These are phyloP conservation scores for Rasamsonia emersonii DNA, from an alignment of 2,329 filamentous ascomycete species.

Conservation along the genomic window DNA sequence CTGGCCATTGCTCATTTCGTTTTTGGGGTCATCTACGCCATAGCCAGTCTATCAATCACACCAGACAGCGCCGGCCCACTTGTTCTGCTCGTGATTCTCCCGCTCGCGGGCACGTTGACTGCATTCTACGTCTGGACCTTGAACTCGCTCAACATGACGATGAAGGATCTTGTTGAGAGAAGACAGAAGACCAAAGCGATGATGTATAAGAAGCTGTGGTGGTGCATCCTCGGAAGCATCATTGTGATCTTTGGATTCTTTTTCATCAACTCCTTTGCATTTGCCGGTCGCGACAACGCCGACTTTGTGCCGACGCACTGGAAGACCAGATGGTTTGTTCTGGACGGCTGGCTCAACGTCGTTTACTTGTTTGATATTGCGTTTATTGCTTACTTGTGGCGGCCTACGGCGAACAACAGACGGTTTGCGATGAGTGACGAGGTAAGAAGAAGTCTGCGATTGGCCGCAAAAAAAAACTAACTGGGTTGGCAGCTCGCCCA, in stretches of 20 bases:
- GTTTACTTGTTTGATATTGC: slow-evolving; percentile 91
- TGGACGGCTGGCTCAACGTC: slow-evolving; percentile 94
- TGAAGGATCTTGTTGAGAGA: slow-evolving; percentile 90
- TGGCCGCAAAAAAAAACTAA: too few species aligned
- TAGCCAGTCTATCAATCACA: slow-evolving; percentile 79
- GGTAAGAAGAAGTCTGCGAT: too few species aligned
- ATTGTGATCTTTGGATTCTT: slow-evolving; percentile 96
- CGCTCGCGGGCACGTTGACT: slow-evolving; percentile 82
- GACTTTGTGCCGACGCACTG: slow-evolving; percentile 95
- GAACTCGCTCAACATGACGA: slow-evolving; percentile 86
- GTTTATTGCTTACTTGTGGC: slow-evolving; percentile 92
- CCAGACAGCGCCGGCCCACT: slow-evolving; percentile 84
- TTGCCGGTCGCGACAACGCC: slow-evolving; percentile 73
- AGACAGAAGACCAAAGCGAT: slow-evolving; percentile 87
- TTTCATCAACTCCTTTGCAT: slow-evolving; percentile 95
- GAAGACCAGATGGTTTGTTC: slow-evolving; percentile 94
- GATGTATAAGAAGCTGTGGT: slow-evolving; percentile 99
- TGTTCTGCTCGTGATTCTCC: slow-evolving; percentile 85
- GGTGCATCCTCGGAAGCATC: slow-evolving; percentile 88
- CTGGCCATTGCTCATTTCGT: slow-evolving; percentile 88
- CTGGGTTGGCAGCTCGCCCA: slow-evolving; percentile 61
- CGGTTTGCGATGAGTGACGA: slow-evolving; percentile 99
- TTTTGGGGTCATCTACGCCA: slow-evolving; percentile 87
- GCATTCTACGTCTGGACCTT: slow-evolving; percentile 99
- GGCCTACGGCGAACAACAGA: slow-evolving; percentile 91